A percentile compares a stretch with the other conserved stretches of the same genome.
Evolutionary conservation across 1,284 basidiomycete species (phyloP).

Genomic region (Ceratobasidium papillatum): DNA sequence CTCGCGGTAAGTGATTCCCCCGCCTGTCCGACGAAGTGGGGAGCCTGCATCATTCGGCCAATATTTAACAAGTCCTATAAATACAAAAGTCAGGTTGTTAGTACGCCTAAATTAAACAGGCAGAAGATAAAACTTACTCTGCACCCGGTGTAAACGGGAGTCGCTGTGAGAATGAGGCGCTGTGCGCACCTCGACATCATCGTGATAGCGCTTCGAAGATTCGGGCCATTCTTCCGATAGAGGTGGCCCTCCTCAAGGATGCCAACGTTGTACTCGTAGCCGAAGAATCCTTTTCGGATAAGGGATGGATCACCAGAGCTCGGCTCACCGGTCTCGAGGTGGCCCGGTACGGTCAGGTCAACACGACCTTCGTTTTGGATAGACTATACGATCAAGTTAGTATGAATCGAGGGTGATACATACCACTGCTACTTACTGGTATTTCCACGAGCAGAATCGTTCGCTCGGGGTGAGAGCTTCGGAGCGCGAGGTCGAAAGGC

Average conservation of each 20-base stretch:
- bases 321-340: not conserved
- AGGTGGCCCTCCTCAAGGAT: not conserved
- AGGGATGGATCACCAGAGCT: not conserved
- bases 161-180: not conserved
- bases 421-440: conserved; percentile 1
- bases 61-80: not conserved
- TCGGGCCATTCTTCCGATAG: not conserved
- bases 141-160: not conserved
- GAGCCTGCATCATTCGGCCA: not conserved
- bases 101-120: not conserved
- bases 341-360: not conserved
- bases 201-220: not conserved
- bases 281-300: not conserved
- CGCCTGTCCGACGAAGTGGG: not conserved
- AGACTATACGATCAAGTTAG: not conserved
- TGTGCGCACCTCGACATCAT: not conserved
- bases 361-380: not conserved
- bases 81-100: not conserved
- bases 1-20: not conserved
- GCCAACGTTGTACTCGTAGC: not conserved
- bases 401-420: not conserved
- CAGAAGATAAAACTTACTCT: not conserved
- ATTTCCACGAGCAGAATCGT: conserved; percentile 8
- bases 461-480: not conserved
- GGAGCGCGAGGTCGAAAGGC: not conserved